Conservation (phyloP, 768 basidiomycete genomes). For the Gymnopilus junonius region DNA sequence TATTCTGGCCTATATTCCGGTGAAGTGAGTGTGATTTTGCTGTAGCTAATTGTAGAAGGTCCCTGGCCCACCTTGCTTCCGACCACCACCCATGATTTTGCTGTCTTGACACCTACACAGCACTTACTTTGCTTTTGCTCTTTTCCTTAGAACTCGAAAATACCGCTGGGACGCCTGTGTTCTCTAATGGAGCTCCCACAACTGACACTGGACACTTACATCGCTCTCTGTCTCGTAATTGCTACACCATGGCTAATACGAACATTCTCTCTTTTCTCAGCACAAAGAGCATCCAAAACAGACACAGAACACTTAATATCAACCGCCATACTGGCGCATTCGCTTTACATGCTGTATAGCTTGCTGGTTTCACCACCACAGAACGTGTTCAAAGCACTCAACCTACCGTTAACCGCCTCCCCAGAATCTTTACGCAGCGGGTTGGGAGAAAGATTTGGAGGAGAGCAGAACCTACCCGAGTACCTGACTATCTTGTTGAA, state of each 20-base stretch:
- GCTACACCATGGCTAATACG: conserved; percentile 31
- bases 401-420: conserved; percentile 57
- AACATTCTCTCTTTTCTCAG: conserved; percentile 22
- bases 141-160: background rate
- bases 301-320: conserved; percentile 25
- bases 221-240: conserved; percentile 24
- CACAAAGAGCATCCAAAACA: conserved; percentile 2
- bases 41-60: too few relatives aligned
- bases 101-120: conserved; percentile 2
- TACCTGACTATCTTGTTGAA: conserved; percentile 57
- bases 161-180: background rate
- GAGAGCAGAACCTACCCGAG: conserved; percentile 42
- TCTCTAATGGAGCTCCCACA: conserved; percentile 21
- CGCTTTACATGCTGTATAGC: conserved; percentile 51
- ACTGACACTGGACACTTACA: conserved; percentile 24
- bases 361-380: conserved; percentile 54
- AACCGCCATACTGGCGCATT: conserved; percentile 50
- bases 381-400: conserved; percentile 64
- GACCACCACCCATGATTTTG: background rate
- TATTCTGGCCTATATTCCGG: too few relatives aligned
- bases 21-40: too few relatives aligned
- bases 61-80: background rate
- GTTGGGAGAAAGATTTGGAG: conserved; percentile 45
- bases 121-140: conserved; percentile 11
- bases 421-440: conserved; percentile 54